These are phyloP conservation scores for Spiraea crenata DNA, from an alignment of 331 rosid species.

Conservation along the genomic window DNA sequence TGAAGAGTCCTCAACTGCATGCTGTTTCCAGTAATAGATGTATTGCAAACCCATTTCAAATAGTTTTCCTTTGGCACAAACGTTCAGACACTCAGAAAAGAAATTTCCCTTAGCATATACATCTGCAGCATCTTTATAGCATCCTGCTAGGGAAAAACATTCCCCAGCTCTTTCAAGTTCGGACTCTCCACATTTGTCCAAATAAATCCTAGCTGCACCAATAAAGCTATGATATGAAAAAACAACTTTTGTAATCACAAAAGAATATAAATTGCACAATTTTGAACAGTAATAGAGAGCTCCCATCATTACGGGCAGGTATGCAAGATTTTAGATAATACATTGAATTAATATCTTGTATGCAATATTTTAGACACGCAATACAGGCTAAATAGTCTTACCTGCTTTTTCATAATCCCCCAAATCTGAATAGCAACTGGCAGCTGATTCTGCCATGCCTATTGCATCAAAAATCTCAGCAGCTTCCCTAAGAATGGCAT, in stretches of 20 bases:
- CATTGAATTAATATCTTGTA: too few species aligned
- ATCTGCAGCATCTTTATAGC: conserved; percentile 12
- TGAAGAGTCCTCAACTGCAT: too few species aligned
- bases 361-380: too few species aligned
- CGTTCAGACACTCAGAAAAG: conserved; percentile 6
- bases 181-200: too few species aligned
- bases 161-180: too few species aligned
- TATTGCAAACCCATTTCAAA: too few species aligned
- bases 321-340: too few species aligned
- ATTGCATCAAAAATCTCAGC: conserved; percentile 1
- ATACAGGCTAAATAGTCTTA: neutral
- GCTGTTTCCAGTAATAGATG: too few species aligned
- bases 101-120: conserved; percentile 28
- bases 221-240: neutral
- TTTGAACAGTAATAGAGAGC: conserved; percentile 24
- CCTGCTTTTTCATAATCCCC: conserved; percentile 32
- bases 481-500: conserved; percentile 20
- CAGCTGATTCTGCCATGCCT: conserved; percentile 20
- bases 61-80: too few species aligned
- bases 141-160: too few species aligned
- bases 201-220: too few species aligned
- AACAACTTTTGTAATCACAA: too few species aligned
- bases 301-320: conserved; percentile 3
- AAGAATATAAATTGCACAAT: neutral
- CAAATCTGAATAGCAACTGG: conserved; percentile 24